phyloP scores from a whole-genome alignment of 2,329 filamentous ascomycete species.

The Aspergillus carbonarius region DNA sequence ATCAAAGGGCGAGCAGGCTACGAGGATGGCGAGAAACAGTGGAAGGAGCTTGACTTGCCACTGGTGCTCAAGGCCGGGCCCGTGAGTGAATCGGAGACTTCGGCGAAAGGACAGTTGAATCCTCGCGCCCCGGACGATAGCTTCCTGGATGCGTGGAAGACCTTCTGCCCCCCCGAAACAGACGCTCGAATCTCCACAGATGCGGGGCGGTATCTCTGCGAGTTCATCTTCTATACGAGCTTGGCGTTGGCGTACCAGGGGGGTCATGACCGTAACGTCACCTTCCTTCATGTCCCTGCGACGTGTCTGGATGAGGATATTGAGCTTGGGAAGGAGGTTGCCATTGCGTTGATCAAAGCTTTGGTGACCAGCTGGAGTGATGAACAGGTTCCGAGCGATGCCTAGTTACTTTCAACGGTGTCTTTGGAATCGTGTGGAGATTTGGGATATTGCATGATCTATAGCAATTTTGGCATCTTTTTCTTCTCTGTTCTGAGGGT shows the following conservation, averaged over 20 bases:
- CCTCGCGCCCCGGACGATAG: slow-evolving; percentile 34
- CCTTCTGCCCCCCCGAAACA: slow-evolving; percentile 28
- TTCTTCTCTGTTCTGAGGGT: neutral
- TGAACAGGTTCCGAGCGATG: neutral
- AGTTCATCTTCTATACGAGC: slow-evolving; percentile 74
- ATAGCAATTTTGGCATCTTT: neutral
- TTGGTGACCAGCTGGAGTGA: slow-evolving; percentile 44
- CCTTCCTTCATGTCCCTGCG: slow-evolving; percentile 73
- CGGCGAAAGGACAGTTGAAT: slow-evolving; percentile 10
- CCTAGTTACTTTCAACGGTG: neutral
- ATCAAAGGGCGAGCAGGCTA: slow-evolving; percentile 57
- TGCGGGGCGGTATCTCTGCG: slow-evolving; percentile 71
- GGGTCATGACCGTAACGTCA: slow-evolving; percentile 46
- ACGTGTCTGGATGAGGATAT: slow-evolving; percentile 52
- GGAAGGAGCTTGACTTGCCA: slow-evolving; percentile 51
- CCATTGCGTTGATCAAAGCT: slow-evolving; percentile 45
- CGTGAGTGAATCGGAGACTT: slow-evolving; percentile 5
- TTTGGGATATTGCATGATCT: neutral
- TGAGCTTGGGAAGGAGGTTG: slow-evolving; percentile 39
- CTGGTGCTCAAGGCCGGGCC: slow-evolving; percentile 56
- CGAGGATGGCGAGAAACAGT: slow-evolving; percentile 51
- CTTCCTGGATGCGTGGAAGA: slow-evolving; percentile 38
- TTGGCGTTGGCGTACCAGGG: slow-evolving; percentile 48
- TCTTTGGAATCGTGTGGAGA: neutral
- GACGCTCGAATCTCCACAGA: slow-evolving; percentile 63